These are phyloP conservation scores for Thielaviopsis euricoi DNA, from an alignment of 2,329 filamentous ascomycete genomes.

Conservation along the genomic window DNA sequence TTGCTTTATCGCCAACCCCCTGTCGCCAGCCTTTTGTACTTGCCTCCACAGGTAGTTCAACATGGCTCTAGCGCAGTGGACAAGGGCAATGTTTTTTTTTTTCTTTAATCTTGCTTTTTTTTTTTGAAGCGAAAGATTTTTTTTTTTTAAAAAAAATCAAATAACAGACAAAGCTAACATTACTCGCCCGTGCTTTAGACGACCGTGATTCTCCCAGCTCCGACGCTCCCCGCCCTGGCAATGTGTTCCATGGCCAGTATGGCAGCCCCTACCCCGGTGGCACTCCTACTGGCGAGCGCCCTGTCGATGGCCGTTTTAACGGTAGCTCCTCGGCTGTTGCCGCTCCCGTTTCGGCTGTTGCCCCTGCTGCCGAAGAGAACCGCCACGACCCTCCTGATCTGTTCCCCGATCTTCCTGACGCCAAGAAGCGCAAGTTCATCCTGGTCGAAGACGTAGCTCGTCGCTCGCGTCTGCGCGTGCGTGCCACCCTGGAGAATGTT, in stretches of 20 bases:
- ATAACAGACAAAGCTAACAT: background rate
- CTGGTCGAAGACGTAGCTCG: constrained; percentile 80
- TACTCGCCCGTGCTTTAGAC: background rate
- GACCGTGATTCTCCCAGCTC: constrained; percentile 6
- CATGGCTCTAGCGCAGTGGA: too few relatives aligned
- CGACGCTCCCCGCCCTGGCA: background rate
- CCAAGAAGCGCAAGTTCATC: constrained; percentile 91
- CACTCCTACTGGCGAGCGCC: constrained; percentile 7
- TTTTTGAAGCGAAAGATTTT: too few relatives aligned
- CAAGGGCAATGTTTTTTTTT: background rate
- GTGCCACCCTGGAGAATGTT: constrained; percentile 82
- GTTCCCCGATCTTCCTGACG: constrained; percentile 76
- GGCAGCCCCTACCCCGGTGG: constrained; percentile 4
- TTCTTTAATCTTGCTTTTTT: background rate
- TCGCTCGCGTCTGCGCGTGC: constrained; percentile 66
- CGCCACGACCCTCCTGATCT: constrained; percentile 50
- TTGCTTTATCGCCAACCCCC: background rate
- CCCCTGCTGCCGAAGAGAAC: constrained; percentile 22
- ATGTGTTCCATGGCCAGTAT: constrained; percentile 3
- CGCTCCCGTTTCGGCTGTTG: background rate
- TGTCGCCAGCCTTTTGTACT: background rate
- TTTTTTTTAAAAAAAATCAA: background rate
- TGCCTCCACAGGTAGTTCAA: too few relatives aligned
- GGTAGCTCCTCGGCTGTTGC: background rate
- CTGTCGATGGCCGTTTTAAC: background rate